These are phyloP conservation scores for Linum usitatissimum DNA, from an alignment of 345 rosid genomes.

Conservation along the genomic window DNA sequence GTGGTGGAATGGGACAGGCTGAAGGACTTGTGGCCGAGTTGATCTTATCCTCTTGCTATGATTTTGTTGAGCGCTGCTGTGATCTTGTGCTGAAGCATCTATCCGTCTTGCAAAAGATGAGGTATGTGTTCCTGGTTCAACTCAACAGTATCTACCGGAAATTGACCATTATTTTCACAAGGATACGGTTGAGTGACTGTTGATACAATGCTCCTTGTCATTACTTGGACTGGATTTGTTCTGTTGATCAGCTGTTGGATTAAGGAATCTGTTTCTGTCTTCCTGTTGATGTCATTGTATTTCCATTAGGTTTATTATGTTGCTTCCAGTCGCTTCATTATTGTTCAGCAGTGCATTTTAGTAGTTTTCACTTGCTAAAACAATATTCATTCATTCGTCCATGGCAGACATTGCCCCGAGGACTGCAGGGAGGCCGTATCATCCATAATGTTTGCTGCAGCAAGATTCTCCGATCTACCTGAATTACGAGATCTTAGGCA, in stretches of 20 bases:
- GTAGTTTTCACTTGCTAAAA: neutral
- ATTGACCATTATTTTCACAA: neutral
- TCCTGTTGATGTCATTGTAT: no score
- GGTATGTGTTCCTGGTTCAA: conserved; percentile 25
- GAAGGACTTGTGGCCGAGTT: conserved; percentile 73
- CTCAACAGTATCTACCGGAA: neutral
- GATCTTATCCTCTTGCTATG: conserved; percentile 51
- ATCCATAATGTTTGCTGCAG: conserved; percentile 87
- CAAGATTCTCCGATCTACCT: conserved; percentile 86
- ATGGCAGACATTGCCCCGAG: conserved; percentile 74
- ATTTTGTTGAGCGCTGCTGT: conserved; percentile 52
- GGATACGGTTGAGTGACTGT: neutral
- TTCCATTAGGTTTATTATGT: neutral
- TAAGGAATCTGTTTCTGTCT: neutral
- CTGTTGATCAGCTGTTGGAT: neutral
- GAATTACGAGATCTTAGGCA: conserved; percentile 87
- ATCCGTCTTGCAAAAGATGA: conserved; percentile 53
- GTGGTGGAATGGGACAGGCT: conserved; percentile 37
- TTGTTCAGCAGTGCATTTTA: neutral
- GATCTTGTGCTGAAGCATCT: conserved; percentile 59
- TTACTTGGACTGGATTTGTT: neutral
- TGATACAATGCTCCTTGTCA: neutral
- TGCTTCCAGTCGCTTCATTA: neutral
- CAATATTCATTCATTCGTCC: neutral
- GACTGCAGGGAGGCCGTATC: conserved; percentile 74